A percentile compares a stretch with the other conserved stretches of the same genome.
phyloP scores from a whole-genome alignment of 306 rosid species.

The Vigna unguiculata region DNA sequence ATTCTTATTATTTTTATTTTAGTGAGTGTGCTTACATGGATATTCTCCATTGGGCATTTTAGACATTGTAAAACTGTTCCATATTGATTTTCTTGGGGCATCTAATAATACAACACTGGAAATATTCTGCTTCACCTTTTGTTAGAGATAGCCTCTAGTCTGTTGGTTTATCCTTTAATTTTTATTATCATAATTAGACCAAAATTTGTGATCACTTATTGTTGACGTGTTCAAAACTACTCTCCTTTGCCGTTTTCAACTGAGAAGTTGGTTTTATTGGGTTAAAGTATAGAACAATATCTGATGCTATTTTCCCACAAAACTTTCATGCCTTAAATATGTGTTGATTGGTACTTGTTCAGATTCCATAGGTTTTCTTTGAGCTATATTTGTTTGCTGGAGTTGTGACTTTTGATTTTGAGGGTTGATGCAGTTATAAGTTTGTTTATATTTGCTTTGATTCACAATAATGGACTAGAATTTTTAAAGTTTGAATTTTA shows the following conservation, averaged over 20 bases:
- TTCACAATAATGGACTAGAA: background rate
- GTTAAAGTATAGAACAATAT: too few relatives aligned
- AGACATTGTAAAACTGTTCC: background rate
- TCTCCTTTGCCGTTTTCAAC: background rate
- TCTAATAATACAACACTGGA: background rate
- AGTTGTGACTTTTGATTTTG: slow-evolving; percentile 5
- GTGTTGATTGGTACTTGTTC: background rate
- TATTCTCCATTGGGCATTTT: background rate
- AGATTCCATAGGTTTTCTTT: slow-evolving; percentile 10
- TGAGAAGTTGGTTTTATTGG: slow-evolving; percentile 6
- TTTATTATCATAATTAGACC: too few relatives aligned
- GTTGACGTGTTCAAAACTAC: background rate
- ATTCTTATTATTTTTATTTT: background rate
- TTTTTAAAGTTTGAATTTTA: background rate
- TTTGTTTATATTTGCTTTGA: slow-evolving; percentile 5
- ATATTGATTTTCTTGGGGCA: background rate
- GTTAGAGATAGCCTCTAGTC: background rate
- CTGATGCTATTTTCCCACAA: slow-evolving; percentile 1
- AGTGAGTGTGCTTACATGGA: background rate
- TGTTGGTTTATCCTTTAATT: background rate
- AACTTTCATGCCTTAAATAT: background rate
- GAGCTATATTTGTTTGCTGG: slow-evolving; percentile 5
- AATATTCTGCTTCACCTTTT: slow-evolving; percentile 10
- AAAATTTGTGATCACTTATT: background rate
- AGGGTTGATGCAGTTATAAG: background rate